Percentiles rank a stretch among this genome's conserved stretches.
Evolutionary conservation across 2,329 filamentous ascomycete genomes (phyloP).

Genomic region (Laburnicola sp.): DNA sequence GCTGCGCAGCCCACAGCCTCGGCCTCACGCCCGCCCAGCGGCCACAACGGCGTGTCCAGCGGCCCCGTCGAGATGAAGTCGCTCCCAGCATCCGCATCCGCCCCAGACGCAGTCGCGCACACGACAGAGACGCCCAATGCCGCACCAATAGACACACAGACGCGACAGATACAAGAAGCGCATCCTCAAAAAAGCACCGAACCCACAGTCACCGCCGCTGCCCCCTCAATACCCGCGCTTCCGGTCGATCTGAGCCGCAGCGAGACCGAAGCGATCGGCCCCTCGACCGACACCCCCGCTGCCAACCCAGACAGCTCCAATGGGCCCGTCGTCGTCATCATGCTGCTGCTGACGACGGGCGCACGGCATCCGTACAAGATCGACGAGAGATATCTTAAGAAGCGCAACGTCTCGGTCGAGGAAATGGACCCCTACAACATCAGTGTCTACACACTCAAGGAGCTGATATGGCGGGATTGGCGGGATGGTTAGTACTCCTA

Average conservation of each 20-base stretch:
- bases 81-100: slow-evolving; percentile 26
- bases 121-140: slow-evolving; percentile 21
- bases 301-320: slow-evolving; percentile 44
- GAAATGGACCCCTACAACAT: slow-evolving; percentile 82
- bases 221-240: slow-evolving; percentile 25
- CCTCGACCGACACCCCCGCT: slow-evolving; percentile 50
- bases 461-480: slow-evolving; percentile 93
- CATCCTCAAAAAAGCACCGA: slow-evolving; percentile 17
- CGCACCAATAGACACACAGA: slow-evolving; percentile 16
- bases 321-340: slow-evolving; percentile 67
- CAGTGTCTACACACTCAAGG: slow-evolving; percentile 91
- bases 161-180: slow-evolving; percentile 17
- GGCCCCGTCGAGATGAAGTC: slow-evolving; percentile 43
- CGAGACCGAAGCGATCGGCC: slow-evolving; percentile 53
- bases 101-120: no score
- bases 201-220: slow-evolving; percentile 15
- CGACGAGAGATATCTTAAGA: slow-evolving; percentile 80
- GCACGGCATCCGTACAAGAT: slow-evolving; percentile 88
- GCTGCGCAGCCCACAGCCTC: slow-evolving; percentile 26
- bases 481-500: slow-evolving; percentile 60
- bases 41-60: slow-evolving; percentile 26
- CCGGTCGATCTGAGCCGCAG: slow-evolving; percentile 40
- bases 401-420: slow-evolving; percentile 76
- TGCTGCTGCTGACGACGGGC: slow-evolving; percentile 78
- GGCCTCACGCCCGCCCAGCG: slow-evolving; percentile 28